Evolutionary conservation across 352 stramenopile species (phyloP).

Genomic region (Halophytophthora batemanensis): DNA sequence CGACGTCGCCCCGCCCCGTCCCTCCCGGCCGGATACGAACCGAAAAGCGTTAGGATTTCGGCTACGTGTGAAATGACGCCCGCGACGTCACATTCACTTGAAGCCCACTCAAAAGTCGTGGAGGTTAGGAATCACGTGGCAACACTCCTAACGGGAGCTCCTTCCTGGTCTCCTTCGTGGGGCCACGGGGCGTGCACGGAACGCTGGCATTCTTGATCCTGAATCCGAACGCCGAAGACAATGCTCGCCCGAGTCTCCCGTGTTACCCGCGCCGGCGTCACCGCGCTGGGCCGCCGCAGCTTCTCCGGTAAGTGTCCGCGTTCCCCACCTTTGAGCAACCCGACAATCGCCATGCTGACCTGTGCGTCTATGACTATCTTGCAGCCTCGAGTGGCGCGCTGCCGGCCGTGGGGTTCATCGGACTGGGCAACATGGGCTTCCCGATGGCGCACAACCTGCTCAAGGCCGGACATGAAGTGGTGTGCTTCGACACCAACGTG

Average conservation of each 20-base stretch:
- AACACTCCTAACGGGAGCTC: conserved; percentile 5
- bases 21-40: not conserved
- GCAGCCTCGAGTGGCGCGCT: conserved; percentile 5
- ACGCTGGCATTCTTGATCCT: not conserved
- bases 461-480: conserved; percentile 47
- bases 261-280: too few species aligned
- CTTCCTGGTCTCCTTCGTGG: not conserved
- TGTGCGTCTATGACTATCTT: not conserved
- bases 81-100: not conserved
- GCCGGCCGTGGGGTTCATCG: conserved; percentile 78
- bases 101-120: not conserved
- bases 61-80: not conserved
- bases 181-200: not conserved
- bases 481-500: conserved; percentile 62
- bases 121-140: conserved; percentile 12
- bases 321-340: too few species aligned
- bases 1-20: conserved; percentile 4
- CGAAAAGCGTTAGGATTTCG: not conserved
- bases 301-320: conserved; percentile 13
- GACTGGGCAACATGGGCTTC: conserved; percentile 91
- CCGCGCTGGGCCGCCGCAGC: not conserved
- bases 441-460: conserved; percentile 90
- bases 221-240: not conserved
- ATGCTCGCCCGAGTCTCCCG: not conserved
- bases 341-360: conserved; percentile 1